Evolutionary conservation across 2,329 filamentous ascomycete species (phyloP).

Genomic region (Dothiorella sarmentorum): DNA sequence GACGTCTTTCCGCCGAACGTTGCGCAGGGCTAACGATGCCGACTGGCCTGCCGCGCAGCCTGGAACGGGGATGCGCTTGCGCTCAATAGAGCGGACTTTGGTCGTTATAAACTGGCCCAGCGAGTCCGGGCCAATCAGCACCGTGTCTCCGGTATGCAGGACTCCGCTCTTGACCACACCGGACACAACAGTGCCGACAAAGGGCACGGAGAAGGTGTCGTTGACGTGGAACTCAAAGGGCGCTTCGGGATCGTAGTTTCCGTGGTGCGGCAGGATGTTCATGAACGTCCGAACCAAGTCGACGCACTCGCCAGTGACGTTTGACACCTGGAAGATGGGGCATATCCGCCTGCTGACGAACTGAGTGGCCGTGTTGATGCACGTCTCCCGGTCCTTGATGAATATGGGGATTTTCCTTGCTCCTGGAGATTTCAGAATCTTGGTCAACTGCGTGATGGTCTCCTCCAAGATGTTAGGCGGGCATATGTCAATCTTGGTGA

Average conservation of each 20-base stretch:
- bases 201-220: slow-evolving; percentile 96
- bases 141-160: slow-evolving; percentile 83
- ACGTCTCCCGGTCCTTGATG: slow-evolving; percentile 86
- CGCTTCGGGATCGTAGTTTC: slow-evolving; percentile 82
- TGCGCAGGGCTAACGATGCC: slow-evolving; percentile 85
- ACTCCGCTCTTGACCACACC: slow-evolving; percentile 83
- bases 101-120: slow-evolving; percentile 87
- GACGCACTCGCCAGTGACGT: slow-evolving; percentile 89
- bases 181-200: slow-evolving; percentile 92
- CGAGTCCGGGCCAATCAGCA: slow-evolving; percentile 86
- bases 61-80: slow-evolving; percentile 85
- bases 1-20: slow-evolving; percentile 84
- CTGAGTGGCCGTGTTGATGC: slow-evolving; percentile 90
- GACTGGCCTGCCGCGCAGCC: slow-evolving; percentile 89
- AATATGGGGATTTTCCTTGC: slow-evolving; percentile 95
- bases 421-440: slow-evolving; percentile 90
- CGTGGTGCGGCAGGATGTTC: slow-evolving; percentile 92
- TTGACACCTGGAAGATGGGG: slow-evolving; percentile 96
- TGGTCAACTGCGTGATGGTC: slow-evolving; percentile 85
- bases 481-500: slow-evolving; percentile 98
- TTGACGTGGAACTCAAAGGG: slow-evolving; percentile 95
- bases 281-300: slow-evolving; percentile 89
- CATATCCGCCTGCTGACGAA: slow-evolving; percentile 95
- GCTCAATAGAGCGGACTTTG: slow-evolving; percentile 85
- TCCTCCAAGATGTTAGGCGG: slow-evolving; percentile 92